Evolutionary conservation across 1,284 basidiomycete genomes (phyloP).

Genomic region (Cutaneotrichosporon sp.): DNA sequence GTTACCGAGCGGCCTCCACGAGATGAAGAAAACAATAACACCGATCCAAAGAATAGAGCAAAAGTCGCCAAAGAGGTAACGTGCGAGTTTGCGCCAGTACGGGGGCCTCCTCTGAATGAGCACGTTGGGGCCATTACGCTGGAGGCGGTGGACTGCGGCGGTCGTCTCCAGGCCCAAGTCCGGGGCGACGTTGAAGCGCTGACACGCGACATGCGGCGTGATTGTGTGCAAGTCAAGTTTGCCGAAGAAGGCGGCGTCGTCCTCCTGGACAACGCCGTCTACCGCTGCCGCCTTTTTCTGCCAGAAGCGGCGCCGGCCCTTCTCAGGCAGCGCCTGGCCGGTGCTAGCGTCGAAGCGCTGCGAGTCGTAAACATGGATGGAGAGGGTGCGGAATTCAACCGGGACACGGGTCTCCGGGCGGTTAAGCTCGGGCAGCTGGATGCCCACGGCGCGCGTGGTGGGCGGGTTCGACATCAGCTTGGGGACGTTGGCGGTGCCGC

Average conservation of each 20-base stretch:
- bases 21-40: conserved; percentile 55
- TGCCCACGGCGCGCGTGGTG: too few relatives aligned
- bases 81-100: conserved; percentile 52
- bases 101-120: conserved; percentile 23
- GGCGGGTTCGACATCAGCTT: too few relatives aligned
- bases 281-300: conserved; percentile 19
- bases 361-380: conserved; percentile 48
- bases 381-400: conserved; percentile 38
- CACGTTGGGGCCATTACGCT: conserved; percentile 52
- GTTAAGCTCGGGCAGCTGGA: too few relatives aligned
- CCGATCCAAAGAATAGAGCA: conserved; percentile 62
- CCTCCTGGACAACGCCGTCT: conserved; percentile 18
- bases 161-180: conserved; percentile 58
- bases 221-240: conserved; percentile 62
- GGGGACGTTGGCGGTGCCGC: too few relatives aligned
- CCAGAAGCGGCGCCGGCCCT: too few relatives aligned
- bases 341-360: not conserved
- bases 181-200: conserved; percentile 57
- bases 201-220: conserved; percentile 55
- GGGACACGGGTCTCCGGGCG: too few relatives aligned
- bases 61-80: conserved; percentile 58
- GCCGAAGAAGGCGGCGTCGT: conserved; percentile 36
- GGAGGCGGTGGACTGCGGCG: conserved; percentile 51
- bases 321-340: too few relatives aligned
- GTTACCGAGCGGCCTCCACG: conserved; percentile 56